Conservation (phyloP, 2,329 filamentous ascomycete genomes). For the Eurotiales sp. region DNA sequence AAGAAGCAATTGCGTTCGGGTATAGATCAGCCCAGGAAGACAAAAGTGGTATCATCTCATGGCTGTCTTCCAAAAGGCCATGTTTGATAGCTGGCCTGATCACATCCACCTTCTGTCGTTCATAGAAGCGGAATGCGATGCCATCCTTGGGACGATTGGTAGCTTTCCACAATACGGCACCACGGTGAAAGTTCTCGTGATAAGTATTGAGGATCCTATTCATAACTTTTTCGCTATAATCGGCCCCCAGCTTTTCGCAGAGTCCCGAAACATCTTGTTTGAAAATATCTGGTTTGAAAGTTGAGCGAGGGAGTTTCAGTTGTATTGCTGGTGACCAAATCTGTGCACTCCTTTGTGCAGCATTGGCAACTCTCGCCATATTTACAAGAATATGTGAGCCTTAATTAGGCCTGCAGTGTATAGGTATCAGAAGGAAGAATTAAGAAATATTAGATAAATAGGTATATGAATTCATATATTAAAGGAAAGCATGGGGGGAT, state of each 20-base stretch:
- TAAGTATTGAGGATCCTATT: slow-evolving; percentile 7
- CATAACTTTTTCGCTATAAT: not conserved
- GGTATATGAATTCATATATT: not conserved
- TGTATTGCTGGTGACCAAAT: no score
- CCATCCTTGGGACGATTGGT: slow-evolving; percentile 9
- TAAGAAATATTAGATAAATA: not conserved
- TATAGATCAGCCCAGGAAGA: slow-evolving; percentile 8
- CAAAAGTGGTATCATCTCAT: slow-evolving; percentile 9
- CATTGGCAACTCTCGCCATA: not conserved
- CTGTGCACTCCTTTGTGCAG: no score
- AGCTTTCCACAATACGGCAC: slow-evolving; percentile 13
- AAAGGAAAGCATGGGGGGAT: no score
- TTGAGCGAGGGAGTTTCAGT: no score
- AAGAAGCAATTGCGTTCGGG: slow-evolving; percentile 9
- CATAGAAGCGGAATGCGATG: slow-evolving; percentile 13
- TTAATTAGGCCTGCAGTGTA: no score
- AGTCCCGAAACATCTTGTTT: slow-evolving; percentile 8
- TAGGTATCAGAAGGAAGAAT: not conserved
- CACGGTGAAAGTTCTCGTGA: slow-evolving; percentile 6
- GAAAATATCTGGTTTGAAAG: no score
- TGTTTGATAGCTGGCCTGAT: slow-evolving; percentile 2
- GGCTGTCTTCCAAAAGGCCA: not conserved
- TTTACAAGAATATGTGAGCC: no score
- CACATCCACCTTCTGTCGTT: slow-evolving; percentile 10
- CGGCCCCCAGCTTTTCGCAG: not conserved